Conservation (phyloP, 1,284 basidiomycete genomes). For the Mycena citricolor region DNA sequence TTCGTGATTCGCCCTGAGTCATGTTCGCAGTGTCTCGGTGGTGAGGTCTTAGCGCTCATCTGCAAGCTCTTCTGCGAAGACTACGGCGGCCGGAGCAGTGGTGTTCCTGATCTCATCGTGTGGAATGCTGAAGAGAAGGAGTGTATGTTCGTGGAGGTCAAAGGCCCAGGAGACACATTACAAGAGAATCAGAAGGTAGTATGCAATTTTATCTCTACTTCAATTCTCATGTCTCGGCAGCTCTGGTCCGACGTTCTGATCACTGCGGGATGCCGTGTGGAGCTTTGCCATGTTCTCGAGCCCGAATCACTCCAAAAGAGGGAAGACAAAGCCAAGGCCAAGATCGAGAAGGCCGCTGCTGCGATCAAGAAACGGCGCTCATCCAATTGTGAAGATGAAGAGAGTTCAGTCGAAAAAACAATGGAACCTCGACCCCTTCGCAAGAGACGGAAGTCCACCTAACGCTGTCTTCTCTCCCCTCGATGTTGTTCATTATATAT, state of each 20-base stretch:
- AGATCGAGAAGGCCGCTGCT: conserved; percentile 2
- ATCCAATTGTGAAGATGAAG: too few species aligned
- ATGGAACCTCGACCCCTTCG: too few species aligned
- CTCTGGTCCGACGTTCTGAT: conserved; percentile 20
- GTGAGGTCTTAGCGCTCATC: conserved; percentile 68
- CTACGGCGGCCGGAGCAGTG: conserved; percentile 77
- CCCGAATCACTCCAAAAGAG: conserved; percentile 23
- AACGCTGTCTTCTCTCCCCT: too few species aligned
- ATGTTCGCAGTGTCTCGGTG: conserved; percentile 67
- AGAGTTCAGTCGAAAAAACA: too few species aligned
- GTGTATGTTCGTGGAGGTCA: conserved; percentile 93
- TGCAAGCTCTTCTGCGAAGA: conserved; percentile 89
- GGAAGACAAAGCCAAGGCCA: conserved; percentile 6
- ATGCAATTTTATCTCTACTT: neutral
- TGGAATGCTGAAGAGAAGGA: conserved; percentile 65
- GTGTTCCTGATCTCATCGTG: conserved; percentile 89
- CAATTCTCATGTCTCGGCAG: conserved; percentile 6
- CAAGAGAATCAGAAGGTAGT: conserved; percentile 90
- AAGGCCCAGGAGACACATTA: conserved; percentile 88
- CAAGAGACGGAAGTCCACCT: too few species aligned
- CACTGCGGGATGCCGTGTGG: conserved; percentile 15
- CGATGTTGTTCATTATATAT: too few species aligned
- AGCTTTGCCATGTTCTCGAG: conserved; percentile 19
- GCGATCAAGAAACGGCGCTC: too few species aligned
- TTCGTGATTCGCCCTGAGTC: neutral